A percentile compares a stretch with the other conserved stretches of the same genome.
Evolutionary conservation across 495 filamentous ascomycete genomes (phyloP).

Genomic region (Podospora anserina): DNA sequence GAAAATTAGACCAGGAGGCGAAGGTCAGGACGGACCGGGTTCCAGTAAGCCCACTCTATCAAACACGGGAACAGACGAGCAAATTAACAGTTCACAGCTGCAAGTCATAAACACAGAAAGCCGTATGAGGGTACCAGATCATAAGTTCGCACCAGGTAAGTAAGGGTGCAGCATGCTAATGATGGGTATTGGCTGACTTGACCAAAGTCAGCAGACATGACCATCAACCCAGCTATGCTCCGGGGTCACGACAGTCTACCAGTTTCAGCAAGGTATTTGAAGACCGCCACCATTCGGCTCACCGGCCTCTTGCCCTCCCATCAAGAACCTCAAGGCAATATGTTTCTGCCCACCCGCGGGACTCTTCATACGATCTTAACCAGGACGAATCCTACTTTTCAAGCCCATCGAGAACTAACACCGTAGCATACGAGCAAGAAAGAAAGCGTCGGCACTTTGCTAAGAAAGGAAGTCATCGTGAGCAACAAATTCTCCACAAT

Average conservation of each 20-base stretch:
- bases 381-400: neutral
- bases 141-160: neutral
- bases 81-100: neutral
- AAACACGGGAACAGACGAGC: neutral
- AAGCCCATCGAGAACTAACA: neutral
- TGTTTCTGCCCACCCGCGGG: neutral
- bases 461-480: neutral
- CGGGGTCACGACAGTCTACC: neutral
- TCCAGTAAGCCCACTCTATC: neutral
- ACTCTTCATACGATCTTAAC: neutral
- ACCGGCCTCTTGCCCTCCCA: neutral
- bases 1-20: neutral
- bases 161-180: neutral
- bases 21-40: neutral
- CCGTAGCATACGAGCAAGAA: neutral
- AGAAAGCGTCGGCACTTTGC: neutral
- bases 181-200: neutral
- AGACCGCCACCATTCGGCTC: neutral
- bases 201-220: neutral
- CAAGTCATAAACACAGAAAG: neutral
- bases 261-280: neutral
- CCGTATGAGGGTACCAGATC: neutral
- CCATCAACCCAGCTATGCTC: neutral
- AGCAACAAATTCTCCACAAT: neutral
- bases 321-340: neutral